Evolutionary conservation across 2,329 filamentous ascomycete genomes (phyloP), one percentile per base, ranked within the genome.

Genomic region (Alternaria arbusti): DNA sequence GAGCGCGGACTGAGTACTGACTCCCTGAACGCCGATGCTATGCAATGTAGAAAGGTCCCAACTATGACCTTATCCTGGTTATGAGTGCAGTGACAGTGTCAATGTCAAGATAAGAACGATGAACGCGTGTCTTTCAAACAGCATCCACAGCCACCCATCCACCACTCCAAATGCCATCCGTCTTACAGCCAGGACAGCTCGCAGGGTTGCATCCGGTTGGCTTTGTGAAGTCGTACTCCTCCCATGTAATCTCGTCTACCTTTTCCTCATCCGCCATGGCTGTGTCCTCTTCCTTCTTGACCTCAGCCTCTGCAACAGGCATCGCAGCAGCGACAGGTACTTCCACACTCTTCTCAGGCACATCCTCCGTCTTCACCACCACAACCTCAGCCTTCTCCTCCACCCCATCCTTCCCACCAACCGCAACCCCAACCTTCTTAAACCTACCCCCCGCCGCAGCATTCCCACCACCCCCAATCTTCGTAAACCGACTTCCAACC

Each of bases 371-470:
- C 26, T 81, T 60, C n/a, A 26, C 59, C 15, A 30, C 32, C 1
- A 20, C 46, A 15, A 47, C 57, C 26, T 59, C 47, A 52, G 57
- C 61, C 25, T 65, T 49, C 1, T 30, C 36, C 13, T 50, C 60
- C 8, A 40, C 36, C 0, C 15, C 36, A 6, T 54, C 55, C 9
- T 61, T 63, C 45, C 62, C 58, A 20, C 66, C 54, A 17, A 73
- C 74, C 6, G 63, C 66, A n/a, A 72, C 73, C 1, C 92, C 92
- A 1, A 90, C 90, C 75, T 95, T 96, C 81, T 94, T 91, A 70
- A 90, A 89, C 0, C 88, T 86, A 0, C 82, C 81, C 1, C 69
- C 70, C 3, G 54, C 68, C 12, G 50, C 64, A 2, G 49, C 54
- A 23, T 68, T 72, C 22, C 74, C 65, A 5, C 43, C 54, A 5